phyloP scores from a whole-genome alignment of 2,329 filamentous ascomycete genomes.

The Trichoderma pleuroti region DNA sequence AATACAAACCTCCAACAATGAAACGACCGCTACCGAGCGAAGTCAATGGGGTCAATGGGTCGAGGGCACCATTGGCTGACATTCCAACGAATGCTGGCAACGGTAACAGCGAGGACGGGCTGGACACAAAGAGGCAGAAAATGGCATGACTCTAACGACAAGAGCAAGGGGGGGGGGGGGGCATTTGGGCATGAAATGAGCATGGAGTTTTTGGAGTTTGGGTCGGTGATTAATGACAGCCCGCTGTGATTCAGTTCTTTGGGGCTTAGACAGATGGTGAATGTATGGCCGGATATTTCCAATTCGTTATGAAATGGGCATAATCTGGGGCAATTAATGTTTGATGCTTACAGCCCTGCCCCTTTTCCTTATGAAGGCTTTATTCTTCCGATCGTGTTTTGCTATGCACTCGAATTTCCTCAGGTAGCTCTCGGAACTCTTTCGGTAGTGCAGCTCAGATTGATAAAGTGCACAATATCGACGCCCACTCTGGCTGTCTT shows the following conservation, averaged over 20 bases:
- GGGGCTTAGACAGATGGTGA: not conserved
- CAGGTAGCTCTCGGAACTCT: not conserved
- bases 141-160: conserved; percentile 29
- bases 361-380: not conserved
- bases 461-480: not conserved
- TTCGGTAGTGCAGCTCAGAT: conserved; percentile 20
- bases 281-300: not conserved
- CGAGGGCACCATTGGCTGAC: conserved; percentile 48
- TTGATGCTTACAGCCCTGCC: not conserved
- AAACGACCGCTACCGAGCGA: conserved; percentile 45
- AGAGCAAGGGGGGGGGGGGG: not conserved
- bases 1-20: conserved; percentile 58
- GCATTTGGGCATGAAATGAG: not conserved
- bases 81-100: conserved; percentile 44
- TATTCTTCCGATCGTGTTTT: conserved; percentile 21
- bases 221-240: not conserved
- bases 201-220: conserved; percentile 15
- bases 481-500: not conserved
- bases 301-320: not conserved
- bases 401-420: not conserved
- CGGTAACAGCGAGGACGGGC: conserved; percentile 25
- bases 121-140: conserved; percentile 54
- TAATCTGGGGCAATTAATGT: not conserved
- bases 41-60: conserved; percentile 23
- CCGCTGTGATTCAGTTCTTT: not conserved